Conservation (phyloP, 352 stramenopile species). For the Pythium aphanidermatum region DNA sequence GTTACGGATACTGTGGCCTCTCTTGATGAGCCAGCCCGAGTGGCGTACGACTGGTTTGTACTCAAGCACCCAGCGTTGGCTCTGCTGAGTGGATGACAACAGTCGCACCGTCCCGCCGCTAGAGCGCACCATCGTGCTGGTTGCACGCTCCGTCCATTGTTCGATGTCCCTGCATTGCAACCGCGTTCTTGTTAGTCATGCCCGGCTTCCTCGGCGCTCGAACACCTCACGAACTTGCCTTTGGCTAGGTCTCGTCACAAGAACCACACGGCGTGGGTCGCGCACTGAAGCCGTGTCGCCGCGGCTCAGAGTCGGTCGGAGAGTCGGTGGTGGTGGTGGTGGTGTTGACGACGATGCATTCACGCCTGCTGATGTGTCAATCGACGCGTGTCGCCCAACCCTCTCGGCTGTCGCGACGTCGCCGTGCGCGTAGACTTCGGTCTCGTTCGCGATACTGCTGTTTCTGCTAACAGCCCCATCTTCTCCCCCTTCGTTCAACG, state of each 20-base stretch:
- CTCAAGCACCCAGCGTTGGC: conserved; percentile 61
- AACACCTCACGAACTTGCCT: conserved; percentile 29
- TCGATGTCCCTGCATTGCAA: conserved; percentile 64
- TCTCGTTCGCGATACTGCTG: not conserved
- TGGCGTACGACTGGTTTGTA: conserved; percentile 80
- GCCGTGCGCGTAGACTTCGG: not conserved
- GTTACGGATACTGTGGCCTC: conserved; percentile 63
- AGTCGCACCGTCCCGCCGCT: conserved; percentile 35
- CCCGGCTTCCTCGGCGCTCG: no score
- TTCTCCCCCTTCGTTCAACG: conserved; percentile 51
- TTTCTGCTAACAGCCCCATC: conserved; percentile 1
- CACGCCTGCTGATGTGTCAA: conserved; percentile 9
- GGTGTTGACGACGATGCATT: not conserved
- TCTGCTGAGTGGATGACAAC: conserved; percentile 46
- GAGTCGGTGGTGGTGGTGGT: not conserved
- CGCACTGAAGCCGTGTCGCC: not conserved
- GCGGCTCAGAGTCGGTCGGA: not conserved
- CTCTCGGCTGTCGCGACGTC: not conserved
- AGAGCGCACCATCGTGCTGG: conserved; percentile 68
- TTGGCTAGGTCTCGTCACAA: conserved; percentile 68
- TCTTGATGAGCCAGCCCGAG: conserved; percentile 86
- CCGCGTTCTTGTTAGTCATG: no score
- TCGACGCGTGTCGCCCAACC: conserved; percentile 3
- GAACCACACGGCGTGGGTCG: conserved; percentile 46
- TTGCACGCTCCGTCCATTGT: conserved; percentile 74